Evolutionary conservation across 208 protist genomes (phyloP), one percentile per base, ranked within the genome.

Genomic region (Cochliopodium minus): DNA sequence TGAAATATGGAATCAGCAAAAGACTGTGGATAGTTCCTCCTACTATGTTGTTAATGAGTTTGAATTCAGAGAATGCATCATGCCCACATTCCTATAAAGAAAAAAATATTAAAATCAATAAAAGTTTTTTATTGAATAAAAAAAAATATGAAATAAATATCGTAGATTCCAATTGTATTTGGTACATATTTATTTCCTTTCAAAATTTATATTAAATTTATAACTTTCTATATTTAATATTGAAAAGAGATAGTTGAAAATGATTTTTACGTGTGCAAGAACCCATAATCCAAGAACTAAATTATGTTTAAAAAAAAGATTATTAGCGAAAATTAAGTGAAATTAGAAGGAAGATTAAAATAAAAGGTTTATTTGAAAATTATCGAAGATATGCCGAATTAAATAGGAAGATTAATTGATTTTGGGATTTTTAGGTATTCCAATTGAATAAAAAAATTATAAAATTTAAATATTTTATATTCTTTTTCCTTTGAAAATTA

Each of bases 51-150:
- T 32, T 36, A 4, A 54, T 11, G 1, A 36, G 15, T 9, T 1
- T 1, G n/a, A 0, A n/a, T 17, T 28, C 11, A 20, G 33, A 11
- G 13, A 54, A 54, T 6, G 49, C 49, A 30, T 20, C 3, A 29
- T 54, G 49, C 20, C 49, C 49, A 42, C 49, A 54, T 42, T 54
- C 49, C n/a, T n/a, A 35, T 54, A 33, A 4, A 2, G 1, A 15
- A n/a, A n/a, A 40, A 36, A 36, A 13, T 36, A 4, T 10, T 13
- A 4, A 36, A 4, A 36, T 10, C 4, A 36, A 10, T 36, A 13
- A 36, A 13, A 36, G 4, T 36, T 13, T 13, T 36, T 13, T 13
- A 13, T 36, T 36, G 4, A 4, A 36, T 10, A 36, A 36, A 36
- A 13, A 13, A 4, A 10, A 13, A 13, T 10, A 10, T 4, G 4